Base-by-base conservation (phyloP, 257 asterid genomes). In the Fraxinus quadrangulata region DNA sequence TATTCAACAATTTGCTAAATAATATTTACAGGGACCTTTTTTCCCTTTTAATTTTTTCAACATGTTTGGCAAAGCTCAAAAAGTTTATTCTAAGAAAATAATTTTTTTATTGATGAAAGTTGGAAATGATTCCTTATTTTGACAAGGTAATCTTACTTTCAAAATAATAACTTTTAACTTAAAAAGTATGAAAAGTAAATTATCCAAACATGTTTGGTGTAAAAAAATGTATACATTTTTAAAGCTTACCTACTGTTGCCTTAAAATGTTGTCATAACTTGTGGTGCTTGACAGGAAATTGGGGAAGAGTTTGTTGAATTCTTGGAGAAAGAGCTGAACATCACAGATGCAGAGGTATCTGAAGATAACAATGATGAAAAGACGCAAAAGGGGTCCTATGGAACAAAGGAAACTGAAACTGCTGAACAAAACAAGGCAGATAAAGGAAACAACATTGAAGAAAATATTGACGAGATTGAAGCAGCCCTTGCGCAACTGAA, bases 301-400 rank as follows among this genome's bases (percentile, higher is more conserved):
- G 98, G 99, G 69, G 99, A 91, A 81, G 99, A 95, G 72, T 92
- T 95, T 75, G 97, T 94, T 49, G 99, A 92, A 91, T 95, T 90
- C 86, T 82, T 95, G 79, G 98, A 92, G 92, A 94, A 89, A 81
- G 97, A 91, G 84, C 91, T 94, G 78, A 88, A 86, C 85, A 87
- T 91, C 45, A 77, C 86, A 19, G 96, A 92, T 80, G 70, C 78
- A 54, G 90, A 79, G 34, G 85, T 13, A 4, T 87, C 78, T 66
- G 89, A 34, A 17, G 78, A 84, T 70, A 83, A 78, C 17, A 75
- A 81, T 7, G 73, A 63, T 0, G 78, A 65, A 36, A 73, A 70
- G 75, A 54, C 84, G 73, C 81, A 85, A 34, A 81, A 78, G 45
- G 81, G 77, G 10, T 75, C 73, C 63, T 40, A 85, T 79, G 80